phyloP scores from a whole-genome alignment of 345 rosid genomes.

The Citrus reticulata region DNA sequence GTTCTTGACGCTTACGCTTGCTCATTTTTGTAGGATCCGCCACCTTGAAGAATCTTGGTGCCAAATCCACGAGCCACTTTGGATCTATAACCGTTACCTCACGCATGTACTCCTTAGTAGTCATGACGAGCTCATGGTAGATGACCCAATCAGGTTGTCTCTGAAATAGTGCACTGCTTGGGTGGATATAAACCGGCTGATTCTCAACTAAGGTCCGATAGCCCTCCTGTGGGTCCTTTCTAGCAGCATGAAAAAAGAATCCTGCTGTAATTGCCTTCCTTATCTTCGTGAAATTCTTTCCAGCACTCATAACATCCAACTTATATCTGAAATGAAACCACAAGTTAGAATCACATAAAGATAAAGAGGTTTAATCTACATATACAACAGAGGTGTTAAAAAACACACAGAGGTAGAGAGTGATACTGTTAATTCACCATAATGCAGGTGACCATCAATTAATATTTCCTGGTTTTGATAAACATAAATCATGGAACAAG shows the following conservation, averaged over 20 bases:
- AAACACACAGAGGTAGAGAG: background rate
- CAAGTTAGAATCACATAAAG: background rate
- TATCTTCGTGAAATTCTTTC: conserved; percentile 68
- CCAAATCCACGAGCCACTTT: conserved; percentile 87
- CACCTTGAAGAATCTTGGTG: conserved; percentile 86
- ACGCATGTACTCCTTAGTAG: conserved; percentile 89
- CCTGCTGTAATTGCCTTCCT: conserved; percentile 90
- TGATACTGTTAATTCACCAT: background rate
- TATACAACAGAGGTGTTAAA: background rate
- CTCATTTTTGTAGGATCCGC: conserved; percentile 86
- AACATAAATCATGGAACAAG: background rate
- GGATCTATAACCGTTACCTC: conserved; percentile 88
- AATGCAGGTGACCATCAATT: background rate
- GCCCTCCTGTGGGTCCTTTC: conserved; percentile 89
- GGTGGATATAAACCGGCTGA: conserved; percentile 85
- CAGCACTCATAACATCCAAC: conserved; percentile 75
- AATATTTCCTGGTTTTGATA: background rate
- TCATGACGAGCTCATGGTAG: conserved; percentile 91
- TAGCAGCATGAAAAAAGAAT: conserved; percentile 78
- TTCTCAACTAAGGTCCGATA: conserved; percentile 82
- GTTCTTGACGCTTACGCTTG: conserved; percentile 87
- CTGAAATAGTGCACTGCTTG: conserved; percentile 88
- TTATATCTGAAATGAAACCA: conserved; percentile 52
- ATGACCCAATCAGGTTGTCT: conserved; percentile 97
- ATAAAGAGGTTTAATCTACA: background rate